Conservation (phyloP, 2,329 filamentous ascomycete genomes). For the Gyromitra esculenta region DNA sequence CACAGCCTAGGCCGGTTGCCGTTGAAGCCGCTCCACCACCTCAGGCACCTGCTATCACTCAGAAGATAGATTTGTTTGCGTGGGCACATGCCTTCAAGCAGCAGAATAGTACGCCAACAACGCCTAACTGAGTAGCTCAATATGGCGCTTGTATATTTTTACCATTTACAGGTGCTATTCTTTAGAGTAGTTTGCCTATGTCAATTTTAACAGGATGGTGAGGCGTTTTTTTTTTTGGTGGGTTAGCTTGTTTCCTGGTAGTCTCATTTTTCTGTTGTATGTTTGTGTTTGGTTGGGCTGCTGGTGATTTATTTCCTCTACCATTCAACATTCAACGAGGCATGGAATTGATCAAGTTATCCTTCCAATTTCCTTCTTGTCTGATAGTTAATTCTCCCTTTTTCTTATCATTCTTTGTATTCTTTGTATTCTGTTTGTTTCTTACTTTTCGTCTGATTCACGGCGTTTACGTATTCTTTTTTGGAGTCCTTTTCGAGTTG, state of each 20-base stretch:
- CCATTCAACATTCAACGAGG: slow-evolving; percentile 20
- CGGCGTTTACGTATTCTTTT: slow-evolving; percentile 49
- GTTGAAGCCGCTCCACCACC: slow-evolving; percentile 35
- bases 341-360: slow-evolving; percentile 20
- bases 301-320: slow-evolving; percentile 35
- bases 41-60: slow-evolving; percentile 37
- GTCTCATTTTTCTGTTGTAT: slow-evolving; percentile 18
- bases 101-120: slow-evolving; percentile 33
- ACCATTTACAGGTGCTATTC: slow-evolving; percentile 20
- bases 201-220: neutral
- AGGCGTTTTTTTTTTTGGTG: slow-evolving; percentile 29
- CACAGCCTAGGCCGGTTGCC: slow-evolving; percentile 20
- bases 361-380: slow-evolving; percentile 44
- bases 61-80: slow-evolving; percentile 54
- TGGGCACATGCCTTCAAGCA: slow-evolving; percentile 55
- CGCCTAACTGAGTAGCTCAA: slow-evolving; percentile 28
- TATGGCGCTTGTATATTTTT: slow-evolving; percentile 25
- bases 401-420: slow-evolving; percentile 25
- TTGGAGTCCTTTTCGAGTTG: slow-evolving; percentile 40
- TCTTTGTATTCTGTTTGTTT: slow-evolving; percentile 41
- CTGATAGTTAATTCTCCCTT: slow-evolving; percentile 37
- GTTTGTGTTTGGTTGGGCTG: slow-evolving; percentile 28
- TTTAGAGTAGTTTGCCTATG: slow-evolving; percentile 3
- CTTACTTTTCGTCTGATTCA: slow-evolving; percentile 44
- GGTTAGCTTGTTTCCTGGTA: slow-evolving; percentile 14